phyloP scores from a whole-genome alignment of 2,329 filamentous ascomycete species.

The Colletotrichum sp. region DNA sequence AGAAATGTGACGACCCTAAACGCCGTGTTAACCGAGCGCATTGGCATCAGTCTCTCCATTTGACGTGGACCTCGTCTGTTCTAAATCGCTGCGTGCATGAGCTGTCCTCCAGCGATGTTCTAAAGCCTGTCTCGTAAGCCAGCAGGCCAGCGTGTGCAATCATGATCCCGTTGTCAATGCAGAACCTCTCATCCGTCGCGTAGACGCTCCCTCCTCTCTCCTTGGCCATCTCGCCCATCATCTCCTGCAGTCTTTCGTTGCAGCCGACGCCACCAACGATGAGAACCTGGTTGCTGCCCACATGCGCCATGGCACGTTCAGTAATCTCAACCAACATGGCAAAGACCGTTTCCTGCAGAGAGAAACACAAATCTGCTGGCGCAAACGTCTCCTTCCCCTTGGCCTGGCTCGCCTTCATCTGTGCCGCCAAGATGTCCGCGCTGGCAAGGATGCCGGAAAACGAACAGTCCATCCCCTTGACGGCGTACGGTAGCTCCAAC shows the following conservation, averaged over 20 bases:
- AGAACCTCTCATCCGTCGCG: conserved; percentile 96
- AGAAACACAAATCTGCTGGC: conserved; percentile 88
- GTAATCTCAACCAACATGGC: conserved; percentile 99
- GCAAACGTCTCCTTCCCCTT: conserved; percentile 68
- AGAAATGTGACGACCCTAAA: not conserved
- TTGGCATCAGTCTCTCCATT: conserved; percentile 70
- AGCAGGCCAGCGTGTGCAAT: conserved; percentile 94
- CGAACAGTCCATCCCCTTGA: conserved; percentile 98
- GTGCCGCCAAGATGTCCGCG: conserved; percentile 79
- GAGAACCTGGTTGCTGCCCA: conserved; percentile 86
- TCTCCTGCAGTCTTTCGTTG: conserved; percentile 92
- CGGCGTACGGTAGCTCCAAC: conserved; percentile 90
- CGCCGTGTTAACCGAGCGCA: not conserved
- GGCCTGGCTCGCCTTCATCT: conserved; percentile 56
- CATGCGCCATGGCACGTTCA: conserved; percentile 97
- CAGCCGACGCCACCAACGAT: conserved; percentile 96
- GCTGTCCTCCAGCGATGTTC: conserved; percentile 78
- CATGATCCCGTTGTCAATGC: conserved; percentile 99
- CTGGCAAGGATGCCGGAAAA: conserved; percentile 91
- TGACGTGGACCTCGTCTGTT: conserved; percentile 80
- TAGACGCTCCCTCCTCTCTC: conserved; percentile 90
- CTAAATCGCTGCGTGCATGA: conserved; percentile 85
- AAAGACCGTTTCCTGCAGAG: conserved; percentile 91
- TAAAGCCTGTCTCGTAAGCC: conserved; percentile 82
- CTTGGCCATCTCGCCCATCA: conserved; percentile 96